Percentiles rank a stretch among this genome's conserved stretches.
These are phyloP conservation scores for Begonia peltatifolia DNA, from an alignment of 306 rosid genomes.

Conservation along the genomic window DNA sequence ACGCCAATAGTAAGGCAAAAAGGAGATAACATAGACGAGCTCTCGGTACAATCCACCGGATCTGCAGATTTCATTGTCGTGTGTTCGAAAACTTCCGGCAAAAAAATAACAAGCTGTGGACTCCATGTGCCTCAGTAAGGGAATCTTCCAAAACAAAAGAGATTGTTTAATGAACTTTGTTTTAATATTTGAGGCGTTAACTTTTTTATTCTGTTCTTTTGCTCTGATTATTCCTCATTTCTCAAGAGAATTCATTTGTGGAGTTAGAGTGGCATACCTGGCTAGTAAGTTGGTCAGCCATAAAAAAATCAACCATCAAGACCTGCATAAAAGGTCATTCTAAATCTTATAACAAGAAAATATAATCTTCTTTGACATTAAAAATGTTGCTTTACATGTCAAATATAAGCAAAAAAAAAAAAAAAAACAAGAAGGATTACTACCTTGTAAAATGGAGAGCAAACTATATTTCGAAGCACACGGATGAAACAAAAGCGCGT, in stretches of 20 bases:
- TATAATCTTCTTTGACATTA: not conserved
- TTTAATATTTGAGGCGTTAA: too few species aligned
- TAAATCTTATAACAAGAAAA: not conserved
- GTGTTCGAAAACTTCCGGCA: constrained; percentile 35
- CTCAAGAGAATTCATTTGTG: too few species aligned
- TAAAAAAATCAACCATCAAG: constrained; percentile 65
- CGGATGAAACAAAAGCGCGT: constrained; percentile 72
- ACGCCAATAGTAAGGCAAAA: constrained; percentile 85
- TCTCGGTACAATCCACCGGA: constrained; percentile 46
- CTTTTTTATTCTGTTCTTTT: too few species aligned
- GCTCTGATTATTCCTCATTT: too few species aligned
- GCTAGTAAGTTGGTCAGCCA: constrained; percentile 98
- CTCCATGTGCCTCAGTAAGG: constrained; percentile 64
- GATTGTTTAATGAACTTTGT: too few species aligned
- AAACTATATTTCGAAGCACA: constrained; percentile 60
- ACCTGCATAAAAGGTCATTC: constrained; percentile 27
- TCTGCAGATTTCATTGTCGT: constrained; percentile 34
- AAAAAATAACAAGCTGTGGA: constrained; percentile 49
- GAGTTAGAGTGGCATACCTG: constrained; percentile 34
- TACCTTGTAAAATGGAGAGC: constrained; percentile 84
- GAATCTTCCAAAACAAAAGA: constrained; percentile 32
- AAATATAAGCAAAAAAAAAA: not conserved
- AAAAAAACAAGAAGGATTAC: not conserved
- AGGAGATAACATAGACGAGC: constrained; percentile 65
- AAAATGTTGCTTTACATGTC: too few species aligned